Evolutionary conservation across 768 basidiomycete species (phyloP).

Genomic region (Collybiopsis luxurians): DNA sequence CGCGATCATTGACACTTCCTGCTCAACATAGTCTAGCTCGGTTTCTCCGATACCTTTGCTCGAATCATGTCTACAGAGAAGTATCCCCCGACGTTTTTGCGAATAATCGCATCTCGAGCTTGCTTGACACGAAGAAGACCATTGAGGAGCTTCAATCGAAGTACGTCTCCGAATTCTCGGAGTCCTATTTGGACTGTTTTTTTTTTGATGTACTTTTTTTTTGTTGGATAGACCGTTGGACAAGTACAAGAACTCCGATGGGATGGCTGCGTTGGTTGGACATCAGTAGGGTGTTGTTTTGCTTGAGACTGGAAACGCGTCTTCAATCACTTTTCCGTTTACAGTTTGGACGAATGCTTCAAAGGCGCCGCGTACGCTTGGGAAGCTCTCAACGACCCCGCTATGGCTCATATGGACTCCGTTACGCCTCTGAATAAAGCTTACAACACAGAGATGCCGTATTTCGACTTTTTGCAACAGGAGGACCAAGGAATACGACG

Average conservation of each 20-base stretch:
- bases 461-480: constrained; percentile 18
- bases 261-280: constrained; percentile 19
- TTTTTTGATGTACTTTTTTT: background rate
- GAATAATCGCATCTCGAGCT: constrained; percentile 34
- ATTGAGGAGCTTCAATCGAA: constrained; percentile 18
- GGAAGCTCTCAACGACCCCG: constrained; percentile 14
- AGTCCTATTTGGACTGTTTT: constrained; percentile 9
- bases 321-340: too few relatives aligned
- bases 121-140: constrained; percentile 30
- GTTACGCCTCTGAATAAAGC: constrained; percentile 11
- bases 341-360: constrained; percentile 19
- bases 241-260: constrained; percentile 18
- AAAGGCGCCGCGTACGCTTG: constrained; percentile 16
- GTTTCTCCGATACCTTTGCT: constrained; percentile 35
- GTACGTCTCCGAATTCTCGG: constrained; percentile 3
- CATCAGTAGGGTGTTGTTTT: constrained; percentile 18
- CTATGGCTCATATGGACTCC: background rate
- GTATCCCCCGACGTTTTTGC: constrained; percentile 33
- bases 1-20: background rate
- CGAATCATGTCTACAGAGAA: constrained; percentile 36
- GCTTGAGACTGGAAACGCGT: background rate
- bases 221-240: constrained; percentile 10
- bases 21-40: constrained; percentile 23
- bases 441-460: constrained; percentile 11
- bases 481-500: constrained; percentile 15